Evolutionary conservation across 106 monocot genomes (phyloP).

Genomic region (Dioscorea alata): DNA sequence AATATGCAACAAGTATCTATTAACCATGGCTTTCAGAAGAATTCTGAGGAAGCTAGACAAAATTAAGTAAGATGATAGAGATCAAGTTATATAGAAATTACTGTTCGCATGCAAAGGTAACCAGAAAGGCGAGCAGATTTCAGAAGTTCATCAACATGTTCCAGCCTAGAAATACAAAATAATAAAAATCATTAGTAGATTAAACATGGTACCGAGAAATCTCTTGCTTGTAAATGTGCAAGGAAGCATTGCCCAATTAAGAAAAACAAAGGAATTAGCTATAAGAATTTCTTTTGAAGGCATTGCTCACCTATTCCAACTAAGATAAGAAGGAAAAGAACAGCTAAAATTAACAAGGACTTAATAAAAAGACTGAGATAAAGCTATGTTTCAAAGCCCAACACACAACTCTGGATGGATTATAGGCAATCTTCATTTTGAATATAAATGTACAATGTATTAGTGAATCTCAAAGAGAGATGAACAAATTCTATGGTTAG

Average conservation of each 20-base stretch:
- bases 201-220: neutral
- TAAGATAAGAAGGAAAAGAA: neutral
- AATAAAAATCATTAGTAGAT: neutral
- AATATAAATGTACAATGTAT: no score
- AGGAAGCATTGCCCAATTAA: neutral
- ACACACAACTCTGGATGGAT: no score
- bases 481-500: no score
- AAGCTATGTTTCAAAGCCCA: no score
- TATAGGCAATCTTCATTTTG: no score
- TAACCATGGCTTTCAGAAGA: neutral
- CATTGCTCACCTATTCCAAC: neutral
- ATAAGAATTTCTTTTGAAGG: neutral
- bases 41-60: neutral
- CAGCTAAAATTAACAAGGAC: neutral
- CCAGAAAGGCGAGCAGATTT: constrained; percentile 70
- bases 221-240: neutral
- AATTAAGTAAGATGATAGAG: neutral
- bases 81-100: constrained; percentile 20
- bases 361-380: no score
- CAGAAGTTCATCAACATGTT: constrained; percentile 87
- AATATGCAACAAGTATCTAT: neutral
- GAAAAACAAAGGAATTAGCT: neutral
- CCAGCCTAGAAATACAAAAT: constrained; percentile 43
- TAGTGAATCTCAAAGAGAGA: no score
- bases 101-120: constrained; percentile 80